These are phyloP conservation scores for Trebouxia sp. DNA, from an alignment of 139 green algal genomes.

Conservation along the genomic window DNA sequence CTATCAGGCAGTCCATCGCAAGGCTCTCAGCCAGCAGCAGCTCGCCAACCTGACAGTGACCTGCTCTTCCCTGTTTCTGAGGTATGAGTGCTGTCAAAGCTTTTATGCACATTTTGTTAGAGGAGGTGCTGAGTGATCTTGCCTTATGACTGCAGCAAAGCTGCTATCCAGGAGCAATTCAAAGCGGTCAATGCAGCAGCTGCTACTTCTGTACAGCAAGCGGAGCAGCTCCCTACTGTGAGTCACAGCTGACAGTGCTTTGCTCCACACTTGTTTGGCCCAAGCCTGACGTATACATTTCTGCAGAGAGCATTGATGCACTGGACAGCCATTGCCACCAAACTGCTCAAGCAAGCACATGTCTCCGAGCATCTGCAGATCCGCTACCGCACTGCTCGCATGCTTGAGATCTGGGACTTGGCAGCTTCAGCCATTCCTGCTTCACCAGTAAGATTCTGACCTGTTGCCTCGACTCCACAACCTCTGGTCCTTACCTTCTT, in stretches of 20 bases:
- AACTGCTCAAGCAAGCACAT: background rate
- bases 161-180: background rate
- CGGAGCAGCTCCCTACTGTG: background rate
- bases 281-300: too few relatives aligned
- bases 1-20: background rate
- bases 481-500: too few relatives aligned
- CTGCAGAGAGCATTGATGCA: constrained; percentile 2
- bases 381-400: constrained; percentile 5
- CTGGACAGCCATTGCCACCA: background rate
- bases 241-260: too few relatives aligned
- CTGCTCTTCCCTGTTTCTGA: constrained; percentile 5
- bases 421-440: constrained; percentile 4
- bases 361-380: constrained; percentile 15
- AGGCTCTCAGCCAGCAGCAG: background rate
- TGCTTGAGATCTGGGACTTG: constrained; percentile 25
- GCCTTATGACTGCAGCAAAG: background rate
- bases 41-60: background rate
- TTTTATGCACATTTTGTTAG: too few relatives aligned
- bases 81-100: background rate
- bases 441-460: background rate
- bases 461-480: too few relatives aligned
- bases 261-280: too few relatives aligned
- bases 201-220: background rate
- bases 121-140: background rate
- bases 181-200: background rate